Conservation (phyloP, 306 rosid genomes). For the Pyrus betulifolia region DNA sequence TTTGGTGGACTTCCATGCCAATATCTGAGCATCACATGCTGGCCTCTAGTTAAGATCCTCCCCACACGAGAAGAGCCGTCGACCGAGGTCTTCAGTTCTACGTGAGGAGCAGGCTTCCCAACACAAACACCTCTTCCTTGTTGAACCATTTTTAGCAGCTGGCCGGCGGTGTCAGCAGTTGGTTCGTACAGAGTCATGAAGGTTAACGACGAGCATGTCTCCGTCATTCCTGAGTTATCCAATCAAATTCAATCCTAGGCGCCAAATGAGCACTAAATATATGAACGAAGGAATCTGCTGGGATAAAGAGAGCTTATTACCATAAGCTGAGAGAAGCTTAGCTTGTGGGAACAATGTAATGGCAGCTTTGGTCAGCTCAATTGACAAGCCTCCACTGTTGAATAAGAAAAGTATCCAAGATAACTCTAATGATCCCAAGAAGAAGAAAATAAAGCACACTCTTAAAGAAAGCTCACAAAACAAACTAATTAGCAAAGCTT, state of each 20-base stretch:
- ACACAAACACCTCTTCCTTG: slow-evolving; percentile 69
- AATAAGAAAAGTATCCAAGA: too few relatives aligned
- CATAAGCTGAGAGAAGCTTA: slow-evolving; percentile 86
- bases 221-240: slow-evolving; percentile 68
- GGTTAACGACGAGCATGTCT: slow-evolving; percentile 80
- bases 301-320: slow-evolving; percentile 36
- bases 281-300: background rate
- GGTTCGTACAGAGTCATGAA: slow-evolving; percentile 59
- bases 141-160: slow-evolving; percentile 11
- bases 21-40: slow-evolving; percentile 77
- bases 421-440: too few relatives aligned
- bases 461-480: too few relatives aligned
- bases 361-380: slow-evolving; percentile 45
- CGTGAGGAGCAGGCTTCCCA: slow-evolving; percentile 94
- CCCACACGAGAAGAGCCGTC: slow-evolving; percentile 46
- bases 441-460: too few relatives aligned
- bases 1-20: slow-evolving; percentile 49
- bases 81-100: slow-evolving; percentile 51
- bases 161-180: slow-evolving; percentile 16
- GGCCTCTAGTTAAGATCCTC: slow-evolving; percentile 85
- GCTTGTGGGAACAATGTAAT: slow-evolving; percentile 56
- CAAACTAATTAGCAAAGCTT: too few relatives aligned
- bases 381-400: slow-evolving; percentile 78
- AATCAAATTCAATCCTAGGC: background rate
- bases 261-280: background rate